Conservation (phyloP, 768 basidiomycete genomes). For the Lentinus brumalis region DNA sequence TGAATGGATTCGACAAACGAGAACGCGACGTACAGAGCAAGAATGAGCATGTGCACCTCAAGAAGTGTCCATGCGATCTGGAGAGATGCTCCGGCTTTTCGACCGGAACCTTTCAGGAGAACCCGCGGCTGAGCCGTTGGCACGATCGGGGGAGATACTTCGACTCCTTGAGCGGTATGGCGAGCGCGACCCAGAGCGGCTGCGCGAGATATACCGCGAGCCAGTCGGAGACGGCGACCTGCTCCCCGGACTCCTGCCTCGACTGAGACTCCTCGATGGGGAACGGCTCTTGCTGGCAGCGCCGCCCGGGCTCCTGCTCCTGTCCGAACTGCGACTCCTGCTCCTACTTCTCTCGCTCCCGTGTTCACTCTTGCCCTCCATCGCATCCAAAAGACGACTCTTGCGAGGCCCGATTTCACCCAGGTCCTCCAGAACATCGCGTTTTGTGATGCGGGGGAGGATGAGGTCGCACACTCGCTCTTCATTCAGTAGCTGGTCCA, state of each 20-base stretch:
- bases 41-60: background rate
- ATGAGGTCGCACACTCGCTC: constrained; percentile 98
- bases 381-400: constrained; percentile 84
- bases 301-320: constrained; percentile 22
- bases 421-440: constrained; percentile 87
- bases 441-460: constrained; percentile 84
- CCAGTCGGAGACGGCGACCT: constrained; percentile 43
- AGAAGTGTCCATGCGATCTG: constrained; percentile 8
- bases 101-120: constrained; percentile 43
- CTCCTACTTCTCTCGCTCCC: constrained; percentile 46
- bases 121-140: constrained; percentile 15
- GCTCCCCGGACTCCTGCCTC: constrained; percentile 6
- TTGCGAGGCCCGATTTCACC: constrained; percentile 85
- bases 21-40: no score
- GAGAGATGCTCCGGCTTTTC: constrained; percentile 1
- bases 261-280: constrained; percentile 10
- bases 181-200: constrained; percentile 44
- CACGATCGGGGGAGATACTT: constrained; percentile 55
- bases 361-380: constrained; percentile 70
- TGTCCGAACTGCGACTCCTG: constrained; percentile 35
- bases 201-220: constrained; percentile 66
- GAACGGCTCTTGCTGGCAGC: constrained; percentile 3
- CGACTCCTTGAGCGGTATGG: constrained; percentile 56
- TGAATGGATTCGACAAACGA: no score
- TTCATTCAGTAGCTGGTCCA: constrained; percentile 79